These are phyloP conservation scores for Hansenula sp. DNA, from an alignment of 1,139 yeast genomes.

Conservation along the genomic window DNA sequence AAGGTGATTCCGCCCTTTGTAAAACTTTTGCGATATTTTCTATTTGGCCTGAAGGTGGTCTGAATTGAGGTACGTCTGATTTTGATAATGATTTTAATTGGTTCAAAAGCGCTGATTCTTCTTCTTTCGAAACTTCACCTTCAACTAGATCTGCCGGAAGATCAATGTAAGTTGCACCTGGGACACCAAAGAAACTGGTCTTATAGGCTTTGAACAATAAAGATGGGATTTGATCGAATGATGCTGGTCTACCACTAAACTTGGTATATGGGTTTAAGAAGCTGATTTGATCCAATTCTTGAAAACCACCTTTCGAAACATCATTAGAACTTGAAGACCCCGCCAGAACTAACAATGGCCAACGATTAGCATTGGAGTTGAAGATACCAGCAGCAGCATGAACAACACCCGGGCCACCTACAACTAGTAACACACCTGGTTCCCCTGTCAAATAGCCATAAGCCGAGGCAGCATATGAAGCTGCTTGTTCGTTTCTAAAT, in stretches of 20 bases:
- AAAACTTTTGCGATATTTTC: conserved; percentile 31
- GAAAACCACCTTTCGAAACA: conserved; percentile 57
- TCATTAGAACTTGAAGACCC: conserved; percentile 51
- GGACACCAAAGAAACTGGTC: conserved; percentile 42
- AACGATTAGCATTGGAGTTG: conserved; percentile 52
- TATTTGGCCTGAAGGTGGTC: conserved; percentile 38
- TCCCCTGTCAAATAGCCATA: conserved; percentile 58
- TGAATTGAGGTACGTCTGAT: conserved; percentile 27
- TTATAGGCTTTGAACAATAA: conserved; percentile 47
- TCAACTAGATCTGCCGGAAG: conserved; percentile 60
- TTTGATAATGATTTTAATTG: conserved; percentile 6
- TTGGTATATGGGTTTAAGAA: conserved; percentile 43
- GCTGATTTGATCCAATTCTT: conserved; percentile 59
- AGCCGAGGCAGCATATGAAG: conserved; percentile 66
- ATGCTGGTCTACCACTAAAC: conserved; percentile 42
- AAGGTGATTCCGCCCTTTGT: conserved; percentile 38
- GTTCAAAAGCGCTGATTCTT: conserved; percentile 2
- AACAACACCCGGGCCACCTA: conserved; percentile 68
- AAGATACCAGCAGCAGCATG: conserved; percentile 63
- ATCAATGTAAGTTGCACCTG: conserved; percentile 59
- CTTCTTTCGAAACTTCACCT: conserved; percentile 11
- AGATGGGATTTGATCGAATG: conserved; percentile 32
- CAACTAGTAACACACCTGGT: conserved; percentile 63
- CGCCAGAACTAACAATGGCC: conserved; percentile 59
- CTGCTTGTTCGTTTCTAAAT: conserved; percentile 66